These are phyloP conservation scores for Synchytrium microbalum DNA, from an alignment of 371 early-diverging fungal species.

Conservation along the genomic window DNA sequence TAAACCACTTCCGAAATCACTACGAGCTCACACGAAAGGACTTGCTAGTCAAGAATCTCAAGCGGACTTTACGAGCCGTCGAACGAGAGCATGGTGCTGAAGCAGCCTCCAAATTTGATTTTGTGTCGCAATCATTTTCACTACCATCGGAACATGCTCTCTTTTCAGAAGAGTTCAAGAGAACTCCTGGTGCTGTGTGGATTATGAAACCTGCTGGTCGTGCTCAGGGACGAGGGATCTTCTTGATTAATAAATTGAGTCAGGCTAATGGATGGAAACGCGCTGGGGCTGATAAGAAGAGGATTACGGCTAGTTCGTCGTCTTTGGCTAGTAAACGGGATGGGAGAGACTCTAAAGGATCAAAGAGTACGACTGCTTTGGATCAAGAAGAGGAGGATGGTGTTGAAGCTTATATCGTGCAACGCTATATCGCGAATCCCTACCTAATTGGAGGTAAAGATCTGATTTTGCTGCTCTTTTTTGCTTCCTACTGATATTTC, in stretches of 20 bases:
- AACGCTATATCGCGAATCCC: slow-evolving; percentile 50
- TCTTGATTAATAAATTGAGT: slow-evolving; percentile 46
- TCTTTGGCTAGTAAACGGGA: slow-evolving; percentile 3
- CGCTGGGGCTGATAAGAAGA: background rate
- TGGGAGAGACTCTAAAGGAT: slow-evolving; percentile 17
- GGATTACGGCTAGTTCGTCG: no score
- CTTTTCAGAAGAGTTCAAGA: slow-evolving; percentile 52
- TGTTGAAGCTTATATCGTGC: slow-evolving; percentile 57
- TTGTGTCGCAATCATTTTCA: slow-evolving; percentile 44
- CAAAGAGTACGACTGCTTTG: slow-evolving; percentile 6
- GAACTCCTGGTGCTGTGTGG: slow-evolving; percentile 42
- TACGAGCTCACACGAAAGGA: slow-evolving; percentile 57
- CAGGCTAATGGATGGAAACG: slow-evolving; percentile 42
- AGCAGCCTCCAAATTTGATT: slow-evolving; percentile 42
- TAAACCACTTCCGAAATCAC: slow-evolving; percentile 54
- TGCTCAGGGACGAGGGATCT: slow-evolving; percentile 57
- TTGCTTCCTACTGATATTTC: background rate
- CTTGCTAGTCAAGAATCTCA: slow-evolving; percentile 52
- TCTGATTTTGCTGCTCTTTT: background rate
- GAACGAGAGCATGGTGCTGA: slow-evolving; percentile 44
- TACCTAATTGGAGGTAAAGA: slow-evolving; percentile 44
- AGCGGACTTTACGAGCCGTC: slow-evolving; percentile 46
- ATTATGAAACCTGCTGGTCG: slow-evolving; percentile 58
- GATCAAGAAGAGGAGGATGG: slow-evolving; percentile 20
- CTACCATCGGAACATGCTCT: slow-evolving; percentile 51